phyloP scores from a whole-genome alignment of 2,329 filamentous ascomycete species.

The Talaromyces sp. region DNA sequence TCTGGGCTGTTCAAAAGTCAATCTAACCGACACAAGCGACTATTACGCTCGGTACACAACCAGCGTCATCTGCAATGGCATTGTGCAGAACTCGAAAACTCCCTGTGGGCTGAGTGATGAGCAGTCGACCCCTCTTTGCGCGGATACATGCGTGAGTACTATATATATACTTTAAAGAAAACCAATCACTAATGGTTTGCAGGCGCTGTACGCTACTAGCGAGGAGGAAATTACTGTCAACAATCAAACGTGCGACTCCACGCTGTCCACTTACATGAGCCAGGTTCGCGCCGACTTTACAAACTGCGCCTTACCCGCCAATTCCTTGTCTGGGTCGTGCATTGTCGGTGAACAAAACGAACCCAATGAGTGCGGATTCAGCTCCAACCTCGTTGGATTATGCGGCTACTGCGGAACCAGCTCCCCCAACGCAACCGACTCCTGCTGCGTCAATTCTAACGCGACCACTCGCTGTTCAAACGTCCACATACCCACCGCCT shows the following conservation, averaged over 20 bases:
- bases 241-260: slow-evolving; percentile 62
- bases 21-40: slow-evolving; percentile 70
- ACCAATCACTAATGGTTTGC: slow-evolving; percentile 14
- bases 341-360: slow-evolving; percentile 75
- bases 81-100: slow-evolving; percentile 79
- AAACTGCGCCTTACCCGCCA: slow-evolving; percentile 76
- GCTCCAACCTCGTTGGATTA: slow-evolving; percentile 63
- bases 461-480: slow-evolving; percentile 66
- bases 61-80: slow-evolving; percentile 85
- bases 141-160: slow-evolving; percentile 71
- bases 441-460: slow-evolving; percentile 81
- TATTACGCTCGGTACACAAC: slow-evolving; percentile 92
- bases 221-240: slow-evolving; percentile 80
- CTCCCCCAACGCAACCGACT: slow-evolving; percentile 86
- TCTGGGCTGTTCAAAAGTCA: slow-evolving; percentile 72
- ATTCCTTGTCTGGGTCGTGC: slow-evolving; percentile 69
- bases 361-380: slow-evolving; percentile 79
- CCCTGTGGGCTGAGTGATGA: slow-evolving; percentile 61
- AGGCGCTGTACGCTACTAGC: slow-evolving; percentile 79
- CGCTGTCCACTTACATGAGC: slow-evolving; percentile 58
- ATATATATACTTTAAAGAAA: neutral
- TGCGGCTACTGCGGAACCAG: slow-evolving; percentile 82
- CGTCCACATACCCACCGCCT: slow-evolving; percentile 67
- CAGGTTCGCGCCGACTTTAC: slow-evolving; percentile 90
- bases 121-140: slow-evolving; percentile 71